Conservation (phyloP, 345 rosid species). For the Lepidium africanum region DNA sequence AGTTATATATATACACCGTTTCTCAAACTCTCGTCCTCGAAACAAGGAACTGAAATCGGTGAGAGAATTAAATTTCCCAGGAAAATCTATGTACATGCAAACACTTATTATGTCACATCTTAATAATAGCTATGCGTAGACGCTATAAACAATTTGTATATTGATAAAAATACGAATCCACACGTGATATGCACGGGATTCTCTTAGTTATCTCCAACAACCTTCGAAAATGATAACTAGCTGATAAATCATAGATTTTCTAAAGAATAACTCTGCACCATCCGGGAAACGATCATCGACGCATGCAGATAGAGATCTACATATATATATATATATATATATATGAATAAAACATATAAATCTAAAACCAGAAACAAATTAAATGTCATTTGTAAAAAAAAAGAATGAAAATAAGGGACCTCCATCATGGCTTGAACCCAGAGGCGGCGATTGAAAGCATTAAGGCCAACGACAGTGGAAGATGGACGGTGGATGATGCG, state of each 20-base stretch:
- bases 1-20: neutral
- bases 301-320: slow-evolving; percentile 1
- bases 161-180: neutral
- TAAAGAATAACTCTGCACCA: neutral
- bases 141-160: neutral
- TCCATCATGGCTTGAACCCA: slow-evolving; percentile 97
- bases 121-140: neutral
- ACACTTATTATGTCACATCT: slow-evolving; percentile 3
- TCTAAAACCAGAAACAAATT: neutral
- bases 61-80: neutral
- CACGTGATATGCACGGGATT: slow-evolving; percentile 5
- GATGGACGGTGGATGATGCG: slow-evolving; percentile 52
- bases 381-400: neutral
- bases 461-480: slow-evolving; percentile 64
- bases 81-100: slow-evolving; percentile 15
- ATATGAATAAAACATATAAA: neutral
- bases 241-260: neutral
- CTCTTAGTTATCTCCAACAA: slow-evolving; percentile 16
- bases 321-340: neutral
- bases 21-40: slow-evolving; percentile 1
- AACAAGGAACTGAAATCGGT: slow-evolving; percentile 1
- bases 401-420: slow-evolving; percentile 21
- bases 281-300: neutral
- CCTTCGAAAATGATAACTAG: neutral
- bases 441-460: slow-evolving; percentile 73